Evolutionary conservation across 805 yeast species (phyloP), one percentile per base, ranked within the genome.

Genomic region (Naumovozyma castellii): DNA sequence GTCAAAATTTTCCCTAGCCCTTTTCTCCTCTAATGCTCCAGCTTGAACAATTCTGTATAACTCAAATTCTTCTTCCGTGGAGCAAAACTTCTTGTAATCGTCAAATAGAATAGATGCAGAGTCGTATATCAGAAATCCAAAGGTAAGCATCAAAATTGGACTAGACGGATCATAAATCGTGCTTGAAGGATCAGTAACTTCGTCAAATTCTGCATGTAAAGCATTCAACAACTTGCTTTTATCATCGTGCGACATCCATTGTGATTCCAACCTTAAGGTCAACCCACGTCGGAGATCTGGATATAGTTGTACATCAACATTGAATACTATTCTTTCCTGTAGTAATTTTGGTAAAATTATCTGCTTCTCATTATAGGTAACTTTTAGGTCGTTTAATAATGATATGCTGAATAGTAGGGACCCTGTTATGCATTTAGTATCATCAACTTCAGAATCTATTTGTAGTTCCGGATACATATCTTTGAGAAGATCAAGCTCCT

Each of bases 101-200:
- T 43, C 41, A 19, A 54, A 45, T 14, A 54, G 37, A 14, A 49
- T 28, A 4, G 32, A 29, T 1, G 45, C 37, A 15, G 48, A 20
- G 17, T 59, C 64, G 32, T 48, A 45, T 3, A 55, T 53, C 16
- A 74, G 38, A 40, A 48, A 59, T 42, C 72, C 75, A n/a, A 73
- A 59, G 43, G 72, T 50, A 12, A 63, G 47, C 49, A 65, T 73
- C 3, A 73, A 47, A 1, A 72, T 56, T 20, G 66, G 62, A 2
- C 55, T 49, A 19, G 32, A 41, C 3, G 53, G 44, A 27, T 55
- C 60, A 35, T 40, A 53, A 2, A 37, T 2, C 3, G 46, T 52
- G 9, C 47, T 40, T 3, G 13, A 16, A 2, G 55, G 47, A 34
- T 49, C 44, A 3, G 48, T 47, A 16, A 45, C 20, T 4, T 55